A percentile compares a stretch with the other conserved stretches of the same genome.
These are phyloP conservation scores for Pelargonium exstipulatum DNA, from an alignment of 441 rosid genomes.

Conservation along the genomic window DNA sequence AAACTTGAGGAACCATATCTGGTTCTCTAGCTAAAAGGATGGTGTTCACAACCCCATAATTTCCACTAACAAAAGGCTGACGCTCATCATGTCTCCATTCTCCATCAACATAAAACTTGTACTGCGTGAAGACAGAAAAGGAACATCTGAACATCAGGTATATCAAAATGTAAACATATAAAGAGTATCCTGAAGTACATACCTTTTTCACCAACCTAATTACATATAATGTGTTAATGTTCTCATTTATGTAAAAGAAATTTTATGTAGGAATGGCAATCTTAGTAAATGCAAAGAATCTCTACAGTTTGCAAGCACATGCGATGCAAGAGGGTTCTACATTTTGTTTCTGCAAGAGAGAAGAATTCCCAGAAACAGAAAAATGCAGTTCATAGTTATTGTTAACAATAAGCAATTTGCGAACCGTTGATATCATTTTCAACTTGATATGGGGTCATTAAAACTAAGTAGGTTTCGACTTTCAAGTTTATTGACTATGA, in stretches of 20 bases:
- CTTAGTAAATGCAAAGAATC: neutral
- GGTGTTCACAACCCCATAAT: constrained; percentile 64
- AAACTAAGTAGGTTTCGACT: neutral
- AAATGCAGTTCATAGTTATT: neutral
- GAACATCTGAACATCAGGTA: constrained; percentile 20
- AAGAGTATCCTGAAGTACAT: neutral
- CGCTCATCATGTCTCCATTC: constrained; percentile 64
- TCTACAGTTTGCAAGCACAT: neutral
- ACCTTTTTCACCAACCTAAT: neutral
- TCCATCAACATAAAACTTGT: constrained; percentile 60
- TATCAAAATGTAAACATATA: neutral
- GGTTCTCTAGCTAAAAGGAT: constrained; percentile 45
- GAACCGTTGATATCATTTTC: neutral
- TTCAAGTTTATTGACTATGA: neutral
- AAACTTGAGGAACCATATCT: constrained; percentile 34
- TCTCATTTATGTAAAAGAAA: neutral
- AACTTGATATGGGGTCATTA: neutral
- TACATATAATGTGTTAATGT: neutral
- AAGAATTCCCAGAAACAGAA: neutral
- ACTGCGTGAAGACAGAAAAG: constrained; percentile 42
- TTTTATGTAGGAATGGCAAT: neutral
- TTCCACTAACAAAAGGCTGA: constrained; percentile 47
- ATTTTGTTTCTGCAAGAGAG: neutral
- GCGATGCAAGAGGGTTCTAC: neutral
- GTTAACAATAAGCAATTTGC: neutral